Evolutionary conservation across 495 filamentous ascomycete species (phyloP).

Genomic region (Trichoderma asperelloides): DNA sequence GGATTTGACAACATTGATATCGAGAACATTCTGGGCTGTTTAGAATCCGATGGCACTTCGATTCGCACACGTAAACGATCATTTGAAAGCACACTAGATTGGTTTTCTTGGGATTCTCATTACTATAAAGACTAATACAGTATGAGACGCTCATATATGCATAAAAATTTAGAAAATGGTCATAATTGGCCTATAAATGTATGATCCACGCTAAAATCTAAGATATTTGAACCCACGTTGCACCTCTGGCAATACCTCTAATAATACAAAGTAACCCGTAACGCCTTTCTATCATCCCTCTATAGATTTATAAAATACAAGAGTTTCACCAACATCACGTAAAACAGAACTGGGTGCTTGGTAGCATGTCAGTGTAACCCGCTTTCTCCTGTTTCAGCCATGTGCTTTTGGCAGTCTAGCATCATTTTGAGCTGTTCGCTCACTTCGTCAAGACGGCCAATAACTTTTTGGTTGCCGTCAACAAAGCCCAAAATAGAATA

Average conservation of each 20-base stretch:
- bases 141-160: neutral
- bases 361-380: slow-evolving; percentile 21
- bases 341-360: neutral
- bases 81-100: neutral
- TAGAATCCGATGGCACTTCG: neutral
- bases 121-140: neutral
- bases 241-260: too few relatives aligned
- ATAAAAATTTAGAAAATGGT: too few relatives aligned
- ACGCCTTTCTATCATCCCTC: too few relatives aligned
- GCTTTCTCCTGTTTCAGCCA: slow-evolving; percentile 34
- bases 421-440: slow-evolving; percentile 32
- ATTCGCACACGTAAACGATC: neutral
- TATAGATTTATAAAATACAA: neutral
- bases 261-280: too few relatives aligned
- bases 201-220: too few relatives aligned
- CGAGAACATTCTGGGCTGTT: neutral
- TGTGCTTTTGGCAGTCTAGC: slow-evolving; percentile 33
- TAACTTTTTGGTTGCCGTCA: slow-evolving; percentile 33
- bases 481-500: slow-evolving; percentile 35
- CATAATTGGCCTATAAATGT: too few relatives aligned
- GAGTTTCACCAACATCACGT: neutral
- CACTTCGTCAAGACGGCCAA: slow-evolving; percentile 30
- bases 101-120: neutral
- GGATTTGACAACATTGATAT: neutral
- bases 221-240: too few relatives aligned